Evolutionary conservation across 257 asterid species (phyloP).

Genomic region (Ilex aquifolium): DNA sequence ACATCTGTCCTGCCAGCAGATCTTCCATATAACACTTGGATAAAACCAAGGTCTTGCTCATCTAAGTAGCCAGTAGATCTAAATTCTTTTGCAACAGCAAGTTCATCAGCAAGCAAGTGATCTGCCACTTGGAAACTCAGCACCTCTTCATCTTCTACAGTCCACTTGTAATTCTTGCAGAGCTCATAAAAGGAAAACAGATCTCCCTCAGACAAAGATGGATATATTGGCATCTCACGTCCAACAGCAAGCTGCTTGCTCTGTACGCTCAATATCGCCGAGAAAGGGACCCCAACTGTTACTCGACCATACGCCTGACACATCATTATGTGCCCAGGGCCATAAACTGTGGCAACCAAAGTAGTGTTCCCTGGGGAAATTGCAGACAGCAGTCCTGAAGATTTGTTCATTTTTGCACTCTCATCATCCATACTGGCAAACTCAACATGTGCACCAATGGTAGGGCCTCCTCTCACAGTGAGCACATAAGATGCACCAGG

Average conservation of each 20-base stretch:
- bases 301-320: conserved; percentile 65
- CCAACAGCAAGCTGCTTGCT: conserved; percentile 69
- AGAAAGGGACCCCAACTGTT: conserved; percentile 73
- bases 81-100: conserved; percentile 19
- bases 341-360: conserved; percentile 56
- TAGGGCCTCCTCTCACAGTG: conserved; percentile 76
- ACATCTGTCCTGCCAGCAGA: conserved; percentile 73
- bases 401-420: conserved; percentile 46
- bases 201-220: conserved; percentile 72
- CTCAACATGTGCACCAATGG: conserved; percentile 50
- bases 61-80: conserved; percentile 29
- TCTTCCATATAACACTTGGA: conserved; percentile 59
- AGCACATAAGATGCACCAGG: conserved; percentile 86
- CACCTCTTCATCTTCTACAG: conserved; percentile 50
- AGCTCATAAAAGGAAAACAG: conserved; percentile 79
- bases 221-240: conserved; percentile 51
- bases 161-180: conserved; percentile 63
- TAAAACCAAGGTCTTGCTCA: conserved; percentile 39
- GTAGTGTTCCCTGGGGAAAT: conserved; percentile 69
- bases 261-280: conserved; percentile 67
- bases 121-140: conserved; percentile 38
- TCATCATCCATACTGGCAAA: conserved; percentile 53
- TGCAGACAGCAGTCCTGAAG: conserved; percentile 59
- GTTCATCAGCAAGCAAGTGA: conserved; percentile 15
- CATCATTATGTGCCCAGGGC: conserved; percentile 47